A percentile compares a stretch with the other conserved stretches of the same genome.
Evolutionary conservation across 768 basidiomycete genomes (phyloP).

Genomic region (Pulveroboletus sp.): DNA sequence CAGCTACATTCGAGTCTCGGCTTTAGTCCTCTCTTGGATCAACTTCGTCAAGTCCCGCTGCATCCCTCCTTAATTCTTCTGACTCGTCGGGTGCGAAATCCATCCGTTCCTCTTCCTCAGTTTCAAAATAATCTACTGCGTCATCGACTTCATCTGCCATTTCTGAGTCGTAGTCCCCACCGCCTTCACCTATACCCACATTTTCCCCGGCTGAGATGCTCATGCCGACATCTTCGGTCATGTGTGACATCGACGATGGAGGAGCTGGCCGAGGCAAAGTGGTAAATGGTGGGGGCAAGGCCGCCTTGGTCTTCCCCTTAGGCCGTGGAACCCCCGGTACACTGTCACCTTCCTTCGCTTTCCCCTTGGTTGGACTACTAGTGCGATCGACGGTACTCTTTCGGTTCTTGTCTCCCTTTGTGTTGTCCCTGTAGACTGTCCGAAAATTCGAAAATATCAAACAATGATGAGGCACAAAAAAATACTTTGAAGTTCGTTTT

Average conservation of each 20-base stretch:
- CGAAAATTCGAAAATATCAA: neutral
- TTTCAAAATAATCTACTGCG: constrained; percentile 28
- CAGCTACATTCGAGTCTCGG: constrained; percentile 2
- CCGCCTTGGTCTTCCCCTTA: constrained; percentile 30
- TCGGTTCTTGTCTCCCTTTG: constrained; percentile 56
- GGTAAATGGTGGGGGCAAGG: constrained; percentile 25
- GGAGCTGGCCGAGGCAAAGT: constrained; percentile 26
- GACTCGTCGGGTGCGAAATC: constrained; percentile 43
- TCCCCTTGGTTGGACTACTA: constrained; percentile 27
- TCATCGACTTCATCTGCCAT: constrained; percentile 26
- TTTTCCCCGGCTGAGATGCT: constrained; percentile 22
- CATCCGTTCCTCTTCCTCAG: constrained; percentile 38
- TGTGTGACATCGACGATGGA: constrained; percentile 27
- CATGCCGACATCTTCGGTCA: constrained; percentile 23
- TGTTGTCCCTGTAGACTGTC: constrained; percentile 59
- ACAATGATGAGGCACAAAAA: neutral
- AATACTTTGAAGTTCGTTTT: constrained; percentile 61
- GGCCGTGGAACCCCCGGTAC: constrained; percentile 26
- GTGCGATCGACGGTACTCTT: constrained; percentile 24
- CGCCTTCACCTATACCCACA: constrained; percentile 32
- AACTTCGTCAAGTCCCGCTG: constrained; percentile 33
- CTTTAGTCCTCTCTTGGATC: constrained; percentile 11
- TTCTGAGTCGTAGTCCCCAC: constrained; percentile 20
- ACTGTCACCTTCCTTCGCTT: constrained; percentile 30
- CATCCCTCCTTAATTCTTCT: constrained; percentile 40